These are phyloP conservation scores for Cajanus cajan DNA, from an alignment of 306 rosid species.

Conservation along the genomic window DNA sequence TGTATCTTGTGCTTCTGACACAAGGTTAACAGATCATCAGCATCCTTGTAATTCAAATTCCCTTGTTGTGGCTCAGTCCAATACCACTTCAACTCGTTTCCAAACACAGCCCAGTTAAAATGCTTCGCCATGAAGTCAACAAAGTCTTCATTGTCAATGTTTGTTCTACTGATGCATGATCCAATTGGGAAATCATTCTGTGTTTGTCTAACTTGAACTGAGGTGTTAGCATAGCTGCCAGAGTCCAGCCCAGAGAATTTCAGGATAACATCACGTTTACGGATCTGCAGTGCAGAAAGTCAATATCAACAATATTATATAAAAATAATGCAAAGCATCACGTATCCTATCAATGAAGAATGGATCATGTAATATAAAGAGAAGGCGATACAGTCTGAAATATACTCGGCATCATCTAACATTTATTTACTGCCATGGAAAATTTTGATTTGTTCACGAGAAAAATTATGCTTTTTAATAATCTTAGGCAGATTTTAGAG, in stretches of 20 bases:
- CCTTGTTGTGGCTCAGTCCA: conserved; percentile 93
- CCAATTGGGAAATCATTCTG: conserved; percentile 79
- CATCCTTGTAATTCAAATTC: conserved; percentile 79
- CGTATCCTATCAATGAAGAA: conserved; percentile 23
- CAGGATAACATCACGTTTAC: conserved; percentile 76
- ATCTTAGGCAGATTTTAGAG: not conserved
- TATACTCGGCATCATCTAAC: not conserved
- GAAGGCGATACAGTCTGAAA: not conserved
- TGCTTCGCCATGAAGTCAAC: conserved; percentile 63
- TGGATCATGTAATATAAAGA: not conserved
- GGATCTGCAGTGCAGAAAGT: conserved; percentile 54
- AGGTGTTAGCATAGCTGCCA: conserved; percentile 39
- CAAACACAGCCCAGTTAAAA: conserved; percentile 96
- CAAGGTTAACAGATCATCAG: conserved; percentile 69
- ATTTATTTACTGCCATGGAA: not conserved
- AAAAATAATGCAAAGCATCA: not conserved
- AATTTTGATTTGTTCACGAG: not conserved
- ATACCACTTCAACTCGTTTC: conserved; percentile 93
- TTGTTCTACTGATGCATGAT: conserved; percentile 71
- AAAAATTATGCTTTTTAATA: not conserved
- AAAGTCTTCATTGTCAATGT: conserved; percentile 91
- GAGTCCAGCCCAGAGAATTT: conserved; percentile 69
- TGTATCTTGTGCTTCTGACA: conserved; percentile 65
- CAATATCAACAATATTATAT: not conserved
- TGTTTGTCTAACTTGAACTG: conserved; percentile 63